Conservation (phyloP, 768 basidiomycete genomes). For the Leccinum incarnatum region DNA sequence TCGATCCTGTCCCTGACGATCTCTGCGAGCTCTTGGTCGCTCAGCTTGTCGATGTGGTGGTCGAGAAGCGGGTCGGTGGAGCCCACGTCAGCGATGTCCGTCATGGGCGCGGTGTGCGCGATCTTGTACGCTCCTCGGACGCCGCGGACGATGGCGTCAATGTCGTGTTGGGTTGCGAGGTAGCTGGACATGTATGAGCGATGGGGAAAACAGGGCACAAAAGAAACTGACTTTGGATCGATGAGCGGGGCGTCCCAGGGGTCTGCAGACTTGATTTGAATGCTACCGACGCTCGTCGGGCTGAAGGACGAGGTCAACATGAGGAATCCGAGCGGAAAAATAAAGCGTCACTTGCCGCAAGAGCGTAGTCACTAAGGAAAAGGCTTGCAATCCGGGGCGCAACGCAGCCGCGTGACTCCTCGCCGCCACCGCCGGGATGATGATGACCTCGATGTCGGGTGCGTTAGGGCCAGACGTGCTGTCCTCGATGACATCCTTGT, state of each 20-base stretch:
- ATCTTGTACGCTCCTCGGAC: slow-evolving; percentile 38
- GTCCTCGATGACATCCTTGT: slow-evolving; percentile 27
- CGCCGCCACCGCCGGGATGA: slow-evolving; percentile 5
- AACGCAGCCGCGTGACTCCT: not conserved
- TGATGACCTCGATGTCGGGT: slow-evolving; percentile 30
- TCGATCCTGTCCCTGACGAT: slow-evolving; percentile 34
- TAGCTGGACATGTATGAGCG: slow-evolving; percentile 33
- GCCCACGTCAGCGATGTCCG: slow-evolving; percentile 33
- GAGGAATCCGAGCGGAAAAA: not conserved
- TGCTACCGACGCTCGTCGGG: slow-evolving; percentile 42
- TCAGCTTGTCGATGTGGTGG: slow-evolving; percentile 34
- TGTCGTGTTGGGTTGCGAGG: slow-evolving; percentile 40
- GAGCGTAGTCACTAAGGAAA: slow-evolving; percentile 16
- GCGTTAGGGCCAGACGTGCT: slow-evolving; percentile 29
- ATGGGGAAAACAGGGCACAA: not conserved
- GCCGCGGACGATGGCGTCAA: slow-evolving; percentile 40
- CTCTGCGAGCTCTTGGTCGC: slow-evolving; percentile 36
- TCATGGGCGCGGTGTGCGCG: slow-evolving; percentile 38
- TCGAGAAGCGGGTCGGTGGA: slow-evolving; percentile 33
- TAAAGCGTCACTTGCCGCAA: slow-evolving; percentile 21
- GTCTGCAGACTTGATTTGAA: slow-evolving; percentile 40
- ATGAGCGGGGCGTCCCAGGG: slow-evolving; percentile 43
- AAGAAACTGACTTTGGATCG: slow-evolving; percentile 39
- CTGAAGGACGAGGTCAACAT: slow-evolving; percentile 20
- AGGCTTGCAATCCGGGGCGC: slow-evolving; percentile 14